Percentiles rank a stretch among this genome's conserved stretches.
Conservation (phyloP, 768 basidiomycete species). For the Steccherinum ochraceum region DNA sequence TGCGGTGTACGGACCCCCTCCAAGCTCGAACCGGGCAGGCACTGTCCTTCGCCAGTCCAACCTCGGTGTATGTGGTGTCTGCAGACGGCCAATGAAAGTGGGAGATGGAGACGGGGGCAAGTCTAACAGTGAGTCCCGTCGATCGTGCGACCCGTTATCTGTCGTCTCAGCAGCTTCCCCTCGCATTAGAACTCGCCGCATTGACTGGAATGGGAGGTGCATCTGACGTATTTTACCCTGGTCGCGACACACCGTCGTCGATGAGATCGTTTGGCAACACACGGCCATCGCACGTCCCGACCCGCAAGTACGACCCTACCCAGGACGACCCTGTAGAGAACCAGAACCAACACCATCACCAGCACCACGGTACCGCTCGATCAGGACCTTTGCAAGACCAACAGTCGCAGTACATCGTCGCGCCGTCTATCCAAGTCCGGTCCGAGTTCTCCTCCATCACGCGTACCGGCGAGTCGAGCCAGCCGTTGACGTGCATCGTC, state of each 20-base stretch:
- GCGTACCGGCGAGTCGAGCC: slow-evolving; percentile 60
- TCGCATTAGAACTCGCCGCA: slow-evolving; percentile 88
- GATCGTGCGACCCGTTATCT: slow-evolving; percentile 7
- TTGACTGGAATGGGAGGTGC: slow-evolving; percentile 84
- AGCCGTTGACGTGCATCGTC: slow-evolving; percentile 91
- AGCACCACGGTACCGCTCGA: slow-evolving; percentile 1
- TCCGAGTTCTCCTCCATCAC: slow-evolving; percentile 85
- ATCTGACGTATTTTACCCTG: slow-evolving; percentile 55
- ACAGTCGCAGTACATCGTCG: slow-evolving; percentile 69
- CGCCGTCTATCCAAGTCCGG: slow-evolving; percentile 89
- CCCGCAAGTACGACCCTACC: slow-evolving; percentile 56
- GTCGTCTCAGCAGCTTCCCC: too few relatives aligned
- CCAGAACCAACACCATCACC: not conserved
- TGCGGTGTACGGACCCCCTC: slow-evolving; percentile 90
- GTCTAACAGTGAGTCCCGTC: slow-evolving; percentile 67
- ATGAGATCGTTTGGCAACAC: slow-evolving; percentile 23
- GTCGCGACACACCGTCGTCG: slow-evolving; percentile 52
- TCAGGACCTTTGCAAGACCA: slow-evolving; percentile 24
- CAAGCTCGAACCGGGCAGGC: slow-evolving; percentile 43
- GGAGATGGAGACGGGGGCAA: slow-evolving; percentile 82
- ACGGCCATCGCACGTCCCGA: slow-evolving; percentile 10
- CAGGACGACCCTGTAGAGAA: slow-evolving; percentile 82
- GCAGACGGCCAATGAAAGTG: slow-evolving; percentile 93
- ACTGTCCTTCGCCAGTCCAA: slow-evolving; percentile 49
- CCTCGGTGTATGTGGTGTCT: slow-evolving; percentile 95